Evolutionary conservation across 805 yeast genomes (phyloP).

Genomic region (Novakomyces olei): DNA sequence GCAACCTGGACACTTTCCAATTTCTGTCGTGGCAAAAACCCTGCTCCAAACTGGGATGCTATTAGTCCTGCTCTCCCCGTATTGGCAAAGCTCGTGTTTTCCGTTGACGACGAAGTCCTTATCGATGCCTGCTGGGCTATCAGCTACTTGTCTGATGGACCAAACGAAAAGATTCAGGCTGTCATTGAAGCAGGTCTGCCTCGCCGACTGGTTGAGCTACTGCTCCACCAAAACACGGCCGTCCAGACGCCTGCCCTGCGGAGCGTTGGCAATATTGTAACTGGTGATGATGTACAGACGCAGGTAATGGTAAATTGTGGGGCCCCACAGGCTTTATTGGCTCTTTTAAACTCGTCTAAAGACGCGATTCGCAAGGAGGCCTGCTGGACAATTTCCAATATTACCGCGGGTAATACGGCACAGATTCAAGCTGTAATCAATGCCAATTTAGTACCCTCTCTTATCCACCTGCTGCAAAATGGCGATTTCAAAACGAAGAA

Average conservation of each 20-base stretch:
- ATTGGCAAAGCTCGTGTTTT: slow-evolving; percentile 70
- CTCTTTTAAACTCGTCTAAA: slow-evolving; percentile 59
- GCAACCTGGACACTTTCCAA: slow-evolving; percentile 97
- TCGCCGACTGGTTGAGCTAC: slow-evolving; percentile 72
- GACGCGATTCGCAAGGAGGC: slow-evolving; percentile 92
- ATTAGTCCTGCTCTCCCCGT: slow-evolving; percentile 81
- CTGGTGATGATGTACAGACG: slow-evolving; percentile 90
- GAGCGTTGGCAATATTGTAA: slow-evolving; percentile 93
- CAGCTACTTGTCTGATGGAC: slow-evolving; percentile 81
- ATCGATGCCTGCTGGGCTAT: slow-evolving; percentile 99
- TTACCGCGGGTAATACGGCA: slow-evolving; percentile 88
- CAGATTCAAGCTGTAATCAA: slow-evolving; percentile 96
- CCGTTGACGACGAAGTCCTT: slow-evolving; percentile 77
- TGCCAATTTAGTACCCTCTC: slow-evolving; percentile 78
- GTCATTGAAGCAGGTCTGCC: slow-evolving; percentile 94
- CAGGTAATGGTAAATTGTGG: slow-evolving; percentile 87
- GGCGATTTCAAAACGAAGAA: slow-evolving; percentile 92
- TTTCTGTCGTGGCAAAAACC: slow-evolving; percentile 87
- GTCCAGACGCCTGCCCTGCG: slow-evolving; percentile 95
- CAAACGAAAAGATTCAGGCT: slow-evolving; percentile 82
- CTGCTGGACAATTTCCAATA: slow-evolving; percentile 95
- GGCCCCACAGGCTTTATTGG: slow-evolving; percentile 64
- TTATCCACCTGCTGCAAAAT: slow-evolving; percentile 48
- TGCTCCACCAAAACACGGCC: slow-evolving; percentile 51
- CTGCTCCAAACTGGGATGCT: slow-evolving; percentile 84